These are phyloP conservation scores for Kluyveromyces aestuarii DNA, from an alignment of 805 yeast genomes.

Conservation along the genomic window DNA sequence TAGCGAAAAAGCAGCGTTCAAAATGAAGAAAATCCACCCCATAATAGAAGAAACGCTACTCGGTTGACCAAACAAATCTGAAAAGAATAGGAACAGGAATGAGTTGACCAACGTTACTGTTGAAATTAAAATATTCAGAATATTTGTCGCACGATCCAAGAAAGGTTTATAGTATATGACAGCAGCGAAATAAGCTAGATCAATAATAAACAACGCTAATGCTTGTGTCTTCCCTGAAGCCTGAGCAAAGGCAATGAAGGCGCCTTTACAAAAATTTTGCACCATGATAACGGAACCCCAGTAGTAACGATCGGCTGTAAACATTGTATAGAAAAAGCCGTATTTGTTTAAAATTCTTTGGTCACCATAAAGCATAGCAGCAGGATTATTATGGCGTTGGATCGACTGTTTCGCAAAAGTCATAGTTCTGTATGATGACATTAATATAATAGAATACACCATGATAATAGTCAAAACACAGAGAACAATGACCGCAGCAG, in stretches of 20 bases:
- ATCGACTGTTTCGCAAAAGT: constrained; percentile 56
- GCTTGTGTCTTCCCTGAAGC: constrained; percentile 75
- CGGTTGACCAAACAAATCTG: constrained; percentile 75
- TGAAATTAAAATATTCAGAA: constrained; percentile 62
- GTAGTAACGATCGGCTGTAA: constrained; percentile 72
- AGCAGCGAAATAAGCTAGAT: constrained; percentile 56
- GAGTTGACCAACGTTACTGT: constrained; percentile 72
- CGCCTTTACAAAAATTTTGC: constrained; percentile 56
- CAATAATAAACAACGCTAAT: constrained; percentile 64
- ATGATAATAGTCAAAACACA: constrained; percentile 64
- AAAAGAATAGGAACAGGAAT: constrained; percentile 76
- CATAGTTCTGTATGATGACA: constrained; percentile 58
- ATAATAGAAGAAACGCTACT: constrained; percentile 71
- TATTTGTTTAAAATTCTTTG: constrained; percentile 61
- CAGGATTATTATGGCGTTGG: constrained; percentile 62
- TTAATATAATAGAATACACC: constrained; percentile 49
- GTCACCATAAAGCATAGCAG: constrained; percentile 80
- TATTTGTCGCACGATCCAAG: constrained; percentile 74
- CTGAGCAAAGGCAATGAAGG: constrained; percentile 74
- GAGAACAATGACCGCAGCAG: constrained; percentile 79
- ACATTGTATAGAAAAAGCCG: constrained; percentile 88
- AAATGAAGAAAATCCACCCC: constrained; percentile 85
- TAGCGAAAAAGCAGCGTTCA: constrained; percentile 83
- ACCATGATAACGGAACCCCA: constrained; percentile 60
- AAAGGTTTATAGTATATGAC: constrained; percentile 64